Conservation (phyloP, 2,329 filamentous ascomycete genomes). For the Colletotrichum coccodes region DNA sequence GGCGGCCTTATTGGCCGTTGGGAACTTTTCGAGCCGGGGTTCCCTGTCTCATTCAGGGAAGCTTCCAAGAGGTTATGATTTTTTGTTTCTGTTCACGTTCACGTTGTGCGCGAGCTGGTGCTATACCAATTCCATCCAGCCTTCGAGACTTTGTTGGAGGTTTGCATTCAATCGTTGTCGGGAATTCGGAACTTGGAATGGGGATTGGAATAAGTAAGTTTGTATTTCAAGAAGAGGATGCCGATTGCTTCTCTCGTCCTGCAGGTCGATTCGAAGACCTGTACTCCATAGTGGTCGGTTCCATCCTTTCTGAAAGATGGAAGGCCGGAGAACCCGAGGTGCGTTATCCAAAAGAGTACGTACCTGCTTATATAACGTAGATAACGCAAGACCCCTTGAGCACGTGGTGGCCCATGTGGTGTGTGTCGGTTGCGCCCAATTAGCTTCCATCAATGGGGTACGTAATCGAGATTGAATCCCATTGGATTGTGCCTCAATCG, state of each 20-base stretch:
- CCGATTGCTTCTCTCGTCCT: too few species aligned
- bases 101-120: not conserved
- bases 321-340: not conserved
- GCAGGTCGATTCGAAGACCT: too few species aligned
- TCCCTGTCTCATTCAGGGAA: not conserved
- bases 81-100: constrained; percentile 12
- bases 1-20: constrained; percentile 26
- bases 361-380: not conserved
- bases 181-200: too few species aligned
- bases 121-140: not conserved
- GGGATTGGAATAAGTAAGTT: not conserved
- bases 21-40: not conserved
- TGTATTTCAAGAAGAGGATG: not conserved
- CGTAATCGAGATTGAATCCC: not conserved
- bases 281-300: too few species aligned
- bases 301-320: not conserved
- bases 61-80: not conserved
- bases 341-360: not conserved
- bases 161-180: not conserved
- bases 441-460: not conserved
- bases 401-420: not conserved
- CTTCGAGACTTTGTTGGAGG: not conserved
- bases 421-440: not conserved
- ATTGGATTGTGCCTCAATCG: not conserved
- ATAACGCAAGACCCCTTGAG: not conserved